Evolutionary conservation across 2,329 filamentous ascomycete genomes (phyloP).

Genomic region (Colletotrichum sp.): DNA sequence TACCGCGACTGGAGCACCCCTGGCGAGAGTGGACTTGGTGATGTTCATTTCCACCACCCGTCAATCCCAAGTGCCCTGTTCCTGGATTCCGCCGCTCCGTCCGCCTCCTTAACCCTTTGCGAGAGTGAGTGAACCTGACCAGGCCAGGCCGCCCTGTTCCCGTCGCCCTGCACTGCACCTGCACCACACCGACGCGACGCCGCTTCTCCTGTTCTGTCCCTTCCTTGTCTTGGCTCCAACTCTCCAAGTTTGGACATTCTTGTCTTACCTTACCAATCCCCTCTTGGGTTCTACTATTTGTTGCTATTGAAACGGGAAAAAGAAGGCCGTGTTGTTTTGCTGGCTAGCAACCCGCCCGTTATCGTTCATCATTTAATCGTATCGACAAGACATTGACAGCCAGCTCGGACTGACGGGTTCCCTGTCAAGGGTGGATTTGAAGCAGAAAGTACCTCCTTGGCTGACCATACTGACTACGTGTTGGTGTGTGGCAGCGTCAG

Average conservation of each 20-base stretch:
- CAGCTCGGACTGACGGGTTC: not conserved
- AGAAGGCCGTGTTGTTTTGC: not conserved
- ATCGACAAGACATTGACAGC: not conserved
- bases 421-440: not conserved
- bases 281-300: not conserved
- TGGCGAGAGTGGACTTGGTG: not conserved
- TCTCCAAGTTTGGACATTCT: not conserved
- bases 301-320: not conserved
- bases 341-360: not conserved
- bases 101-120: not conserved
- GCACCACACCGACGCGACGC: not conserved
- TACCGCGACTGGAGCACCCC: not conserved
- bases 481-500: not conserved
- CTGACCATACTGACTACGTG: not conserved
- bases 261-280: constrained; percentile 3
- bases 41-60: constrained; percentile 18
- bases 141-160: not conserved
- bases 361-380: not conserved
- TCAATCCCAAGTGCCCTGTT: constrained; percentile 15
- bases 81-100: constrained; percentile 12
- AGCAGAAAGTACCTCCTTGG: not conserved
- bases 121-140: not conserved
- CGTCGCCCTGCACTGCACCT: not conserved
- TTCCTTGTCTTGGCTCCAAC: not conserved
- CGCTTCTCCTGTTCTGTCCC: not conserved